A percentile compares a stretch with the other conserved stretches of the same genome.
Conservation (phyloP, 768 basidiomycete species). For the Lentinula raphanica region DNA sequence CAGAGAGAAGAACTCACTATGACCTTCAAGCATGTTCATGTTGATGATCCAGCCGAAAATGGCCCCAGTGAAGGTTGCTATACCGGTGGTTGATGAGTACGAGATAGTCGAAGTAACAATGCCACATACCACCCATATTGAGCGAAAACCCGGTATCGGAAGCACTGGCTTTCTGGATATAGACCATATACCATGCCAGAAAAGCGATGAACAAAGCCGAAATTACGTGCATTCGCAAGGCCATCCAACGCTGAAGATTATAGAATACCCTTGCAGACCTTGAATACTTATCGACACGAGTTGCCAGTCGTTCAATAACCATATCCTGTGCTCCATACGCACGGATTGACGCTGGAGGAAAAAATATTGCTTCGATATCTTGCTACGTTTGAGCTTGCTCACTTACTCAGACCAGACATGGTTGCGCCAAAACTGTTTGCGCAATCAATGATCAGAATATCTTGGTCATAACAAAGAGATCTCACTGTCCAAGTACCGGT, state of each 20-base stretch:
- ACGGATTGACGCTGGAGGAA: constrained; percentile 7
- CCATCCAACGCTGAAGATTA: constrained; percentile 24
- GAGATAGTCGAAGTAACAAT: neutral
- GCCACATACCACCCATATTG: constrained; percentile 28
- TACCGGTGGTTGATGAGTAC: constrained; percentile 6
- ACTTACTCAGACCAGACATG: constrained; percentile 27
- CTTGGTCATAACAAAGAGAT: constrained; percentile 23
- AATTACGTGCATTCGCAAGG: constrained; percentile 37
- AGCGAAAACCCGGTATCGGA: constrained; percentile 32
- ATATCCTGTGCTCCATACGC: constrained; percentile 10
- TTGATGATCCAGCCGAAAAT: constrained; percentile 9
- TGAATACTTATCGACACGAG: constrained; percentile 34
- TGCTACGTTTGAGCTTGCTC: constrained; percentile 15
- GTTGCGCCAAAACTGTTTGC: constrained; percentile 40
- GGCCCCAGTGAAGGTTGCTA: constrained; percentile 16
- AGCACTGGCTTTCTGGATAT: constrained; percentile 21
- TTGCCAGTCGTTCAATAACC: constrained; percentile 20
- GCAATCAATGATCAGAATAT: neutral
- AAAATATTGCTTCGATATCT: neutral
- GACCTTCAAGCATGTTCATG: constrained; percentile 9
- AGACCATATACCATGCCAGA: constrained; percentile 36
- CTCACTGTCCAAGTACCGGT: constrained; percentile 23
- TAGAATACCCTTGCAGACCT: constrained; percentile 29
- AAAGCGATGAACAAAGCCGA: constrained; percentile 36
- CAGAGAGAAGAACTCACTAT: neutral